phyloP scores from a whole-genome alignment of 1,139 yeast genomes.

The Nakaseomyces sp. region DNA sequence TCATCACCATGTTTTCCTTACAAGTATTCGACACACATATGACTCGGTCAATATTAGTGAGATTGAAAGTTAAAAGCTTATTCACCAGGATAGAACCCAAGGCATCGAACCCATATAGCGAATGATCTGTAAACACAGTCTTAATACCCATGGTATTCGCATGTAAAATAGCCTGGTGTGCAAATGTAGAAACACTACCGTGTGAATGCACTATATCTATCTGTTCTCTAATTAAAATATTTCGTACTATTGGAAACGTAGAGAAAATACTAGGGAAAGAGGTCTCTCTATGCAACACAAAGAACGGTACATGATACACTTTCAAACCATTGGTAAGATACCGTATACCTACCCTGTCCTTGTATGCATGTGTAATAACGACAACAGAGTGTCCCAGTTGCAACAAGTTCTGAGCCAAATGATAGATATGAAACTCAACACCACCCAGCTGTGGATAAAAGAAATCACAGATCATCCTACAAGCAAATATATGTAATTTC shows the following conservation, averaged over 20 bases:
- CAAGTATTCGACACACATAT: slow-evolving; percentile 96
- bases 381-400: slow-evolving; percentile 86
- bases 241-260: slow-evolving; percentile 75
- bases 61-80: slow-evolving; percentile 71
- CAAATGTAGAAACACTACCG: slow-evolving; percentile 76
- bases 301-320: slow-evolving; percentile 82
- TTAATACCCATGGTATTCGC: slow-evolving; percentile 87
- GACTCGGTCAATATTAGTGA: slow-evolving; percentile 83
- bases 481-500: slow-evolving; percentile 5
- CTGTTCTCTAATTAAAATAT: slow-evolving; percentile 74
- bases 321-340: slow-evolving; percentile 82
- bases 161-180: slow-evolving; percentile 85
- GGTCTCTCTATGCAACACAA: slow-evolving; percentile 70
- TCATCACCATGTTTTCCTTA: slow-evolving; percentile 85
- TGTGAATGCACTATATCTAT: slow-evolving; percentile 93
- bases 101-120: slow-evolving; percentile 88
- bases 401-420: slow-evolving; percentile 65
- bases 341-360: slow-evolving; percentile 72
- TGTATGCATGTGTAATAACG: slow-evolving; percentile 82
- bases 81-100: slow-evolving; percentile 79
- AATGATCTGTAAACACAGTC: slow-evolving; percentile 93
- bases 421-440: slow-evolving; percentile 90
- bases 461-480: slow-evolving; percentile 88
- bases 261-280: slow-evolving; percentile 86
- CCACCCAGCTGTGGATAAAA: slow-evolving; percentile 99